Base-by-base conservation (phyloP, 768 basidiomycete species). In the Termitomyces sp. region DNA sequence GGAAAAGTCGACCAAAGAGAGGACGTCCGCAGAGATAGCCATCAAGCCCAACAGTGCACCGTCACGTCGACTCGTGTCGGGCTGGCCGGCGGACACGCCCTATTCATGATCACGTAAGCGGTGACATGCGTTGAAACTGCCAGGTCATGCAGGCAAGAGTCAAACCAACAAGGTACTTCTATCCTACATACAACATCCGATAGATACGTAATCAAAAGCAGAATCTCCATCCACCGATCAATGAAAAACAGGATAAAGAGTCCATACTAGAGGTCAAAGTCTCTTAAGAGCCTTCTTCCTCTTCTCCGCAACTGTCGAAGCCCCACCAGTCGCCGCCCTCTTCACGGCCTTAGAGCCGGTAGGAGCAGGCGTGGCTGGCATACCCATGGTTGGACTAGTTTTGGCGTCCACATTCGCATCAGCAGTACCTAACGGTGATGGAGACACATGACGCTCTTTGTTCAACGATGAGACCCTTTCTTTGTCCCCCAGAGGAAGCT, bases 261-360 rank as follows among this genome's bases (percentile, higher is more conserved):
- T 39, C 13, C 11, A 7, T 16, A 36, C 28, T 45, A n/a, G 32
- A 55, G 55, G 57, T 74, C 64, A 94, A 73, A 94, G 74, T 64
- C 92, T 80, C 75, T 91, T 94, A 66, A 94, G 75, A 4, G 92
- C 92, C 79, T 93, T 94, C 82, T 94, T 94, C 73, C 92, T 80
- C 78, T 94, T 94, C 75, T 92, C 91, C 3, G 83, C 85, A 2
- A 85, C 85, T 2, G 79, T 81, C 6, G 75, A 70, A 0, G 72
- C 79, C 12, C 75, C 76, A 1, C 81, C 80, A 0, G 86, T 81
- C 1, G 88, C 85, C 16, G 86, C 79, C 54, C 91, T 78, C 74
- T 92, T 92, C 55, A 89, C 81, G 0, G 89, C 84, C 71, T 91
- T 92, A 9, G 82, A 76, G 4, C 74, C 75, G 13, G 76, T 70